Conservation (phyloP, 2,329 filamentous ascomycete species). For the Keithomyces neogunnii region DNA sequence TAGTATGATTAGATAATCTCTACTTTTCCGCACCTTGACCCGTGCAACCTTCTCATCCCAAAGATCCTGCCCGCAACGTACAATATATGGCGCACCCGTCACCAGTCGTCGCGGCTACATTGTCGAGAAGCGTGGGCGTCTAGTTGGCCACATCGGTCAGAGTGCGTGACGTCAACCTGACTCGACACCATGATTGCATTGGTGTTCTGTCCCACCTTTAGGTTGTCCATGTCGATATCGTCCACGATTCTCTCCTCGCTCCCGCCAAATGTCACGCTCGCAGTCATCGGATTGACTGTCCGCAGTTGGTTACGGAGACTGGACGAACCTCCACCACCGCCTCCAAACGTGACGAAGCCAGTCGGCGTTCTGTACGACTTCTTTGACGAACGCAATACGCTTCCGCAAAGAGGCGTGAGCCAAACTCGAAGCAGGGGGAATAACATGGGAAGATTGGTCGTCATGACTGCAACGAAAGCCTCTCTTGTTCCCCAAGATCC, state of each 20-base stretch:
- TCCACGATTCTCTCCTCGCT: slow-evolving; percentile 33
- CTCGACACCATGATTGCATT: slow-evolving; percentile 32
- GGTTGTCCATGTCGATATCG: slow-evolving; percentile 29
- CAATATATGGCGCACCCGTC: neutral
- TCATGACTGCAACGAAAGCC: slow-evolving; percentile 31
- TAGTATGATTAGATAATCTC: no score
- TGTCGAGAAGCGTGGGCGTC: slow-evolving; percentile 1
- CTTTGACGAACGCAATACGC: slow-evolving; percentile 24
- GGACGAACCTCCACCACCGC: slow-evolving; percentile 21
- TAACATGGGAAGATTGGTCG: slow-evolving; percentile 31
- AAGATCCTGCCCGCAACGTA: neutral
- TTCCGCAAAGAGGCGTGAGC: slow-evolving; percentile 9
- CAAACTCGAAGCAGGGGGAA: slow-evolving; percentile 25
- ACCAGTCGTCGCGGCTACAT: slow-evolving; percentile 10
- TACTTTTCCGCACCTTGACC: no score
- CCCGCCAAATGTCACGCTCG: slow-evolving; percentile 28
- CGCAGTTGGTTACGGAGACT: slow-evolving; percentile 21
- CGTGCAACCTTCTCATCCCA: neutral
- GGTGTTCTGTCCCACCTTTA: slow-evolving; percentile 15
- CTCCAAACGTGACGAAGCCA: slow-evolving; percentile 32
- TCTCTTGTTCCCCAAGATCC: slow-evolving; percentile 17
- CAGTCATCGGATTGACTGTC: slow-evolving; percentile 25
- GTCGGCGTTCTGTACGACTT: slow-evolving; percentile 28
- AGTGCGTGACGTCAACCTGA: slow-evolving; percentile 25
- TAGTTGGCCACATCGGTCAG: slow-evolving; percentile 11